Evolutionary conservation across 2,329 filamentous ascomycete species (phyloP).

Genomic region (Pseudocercospora cruenta): DNA sequence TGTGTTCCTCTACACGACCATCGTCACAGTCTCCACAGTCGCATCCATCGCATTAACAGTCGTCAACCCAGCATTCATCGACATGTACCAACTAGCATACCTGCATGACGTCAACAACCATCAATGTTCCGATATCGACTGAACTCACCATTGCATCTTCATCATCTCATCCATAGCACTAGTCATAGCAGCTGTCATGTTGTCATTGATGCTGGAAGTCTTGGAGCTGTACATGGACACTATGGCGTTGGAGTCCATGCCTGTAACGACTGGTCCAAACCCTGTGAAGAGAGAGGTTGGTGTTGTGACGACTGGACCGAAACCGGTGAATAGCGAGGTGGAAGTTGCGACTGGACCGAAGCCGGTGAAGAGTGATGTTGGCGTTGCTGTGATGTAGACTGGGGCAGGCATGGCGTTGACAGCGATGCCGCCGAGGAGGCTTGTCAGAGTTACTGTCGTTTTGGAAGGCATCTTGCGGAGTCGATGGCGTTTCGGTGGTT

Average conservation of each 20-base stretch:
- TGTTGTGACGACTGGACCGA: background rate
- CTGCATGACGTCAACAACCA: background rate
- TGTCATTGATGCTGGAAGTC: background rate
- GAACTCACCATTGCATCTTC: background rate
- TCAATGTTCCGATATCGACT: too few species aligned
- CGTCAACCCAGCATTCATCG: background rate
- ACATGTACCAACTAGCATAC: background rate
- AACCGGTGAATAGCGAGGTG: background rate
- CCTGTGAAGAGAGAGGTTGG: background rate
- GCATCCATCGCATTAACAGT: background rate
- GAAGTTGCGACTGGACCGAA: background rate
- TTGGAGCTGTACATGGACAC: background rate
- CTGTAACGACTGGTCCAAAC: background rate
- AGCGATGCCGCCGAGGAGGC: background rate
- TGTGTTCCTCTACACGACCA: background rate
- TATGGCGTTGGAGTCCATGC: background rate
- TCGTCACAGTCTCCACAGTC: background rate
- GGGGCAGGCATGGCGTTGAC: background rate
- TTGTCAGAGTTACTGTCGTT: too few species aligned
- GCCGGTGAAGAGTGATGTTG: background rate
- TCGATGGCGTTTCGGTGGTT: too few species aligned
- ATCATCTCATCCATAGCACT: slow-evolving; percentile 2
- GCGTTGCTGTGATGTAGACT: background rate
- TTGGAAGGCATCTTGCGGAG: background rate
- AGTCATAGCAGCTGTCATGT: background rate